Base-by-base conservation (phyloP, 108 stramenopile species). In the Pseudonitzschia multistriata region DNA sequence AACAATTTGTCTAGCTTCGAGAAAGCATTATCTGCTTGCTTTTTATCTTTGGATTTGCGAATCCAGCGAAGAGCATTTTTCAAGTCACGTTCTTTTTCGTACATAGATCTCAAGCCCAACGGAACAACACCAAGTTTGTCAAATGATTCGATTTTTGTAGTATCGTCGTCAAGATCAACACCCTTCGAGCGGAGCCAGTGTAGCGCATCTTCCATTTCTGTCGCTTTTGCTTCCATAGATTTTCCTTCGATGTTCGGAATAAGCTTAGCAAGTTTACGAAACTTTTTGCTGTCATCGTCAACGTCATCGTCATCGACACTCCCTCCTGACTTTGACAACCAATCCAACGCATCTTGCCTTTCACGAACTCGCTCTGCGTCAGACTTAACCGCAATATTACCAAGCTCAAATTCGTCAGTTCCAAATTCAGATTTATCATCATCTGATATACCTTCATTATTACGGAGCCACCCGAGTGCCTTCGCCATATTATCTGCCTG, bases 161-260 rank as follows among this genome's bases (percentile, higher is more conserved):
- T 63, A 42, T 68, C 61, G 24, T 78, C 67, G n/a, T 78, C 81
- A 36, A 73, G 65, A 57, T 78, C 77, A 10, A 78, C 25, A 31
- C 77, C 77, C 52, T 82, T 79, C 30, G 30, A 68, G 13, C 81
- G 64, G 42, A 82, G 54, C 81, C 81, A 82, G 21, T 62, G 55
- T 55, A 82, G 34, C 30, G 81, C 81, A 37, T 82, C 69, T 45
- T 82, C 81, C 81, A 82, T 82, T 33, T 74, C 81, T 49, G 66
- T 74, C 36, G 80, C 79, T 29, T 80, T 72, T 29, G 34, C 69
- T 49, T 56, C 74, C 11, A 22, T 56, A 39, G 48, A 29, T 64
- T 74, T 68, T 10, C 71, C 67, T 31, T 69, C 73, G 35, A 56
- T 79, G 68, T 52, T 74, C 21, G 68, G 73, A 30, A 76, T 37